Conservation (phyloP, 2,329 filamentous ascomycete species). For the Fusarium torulosum region DNA sequence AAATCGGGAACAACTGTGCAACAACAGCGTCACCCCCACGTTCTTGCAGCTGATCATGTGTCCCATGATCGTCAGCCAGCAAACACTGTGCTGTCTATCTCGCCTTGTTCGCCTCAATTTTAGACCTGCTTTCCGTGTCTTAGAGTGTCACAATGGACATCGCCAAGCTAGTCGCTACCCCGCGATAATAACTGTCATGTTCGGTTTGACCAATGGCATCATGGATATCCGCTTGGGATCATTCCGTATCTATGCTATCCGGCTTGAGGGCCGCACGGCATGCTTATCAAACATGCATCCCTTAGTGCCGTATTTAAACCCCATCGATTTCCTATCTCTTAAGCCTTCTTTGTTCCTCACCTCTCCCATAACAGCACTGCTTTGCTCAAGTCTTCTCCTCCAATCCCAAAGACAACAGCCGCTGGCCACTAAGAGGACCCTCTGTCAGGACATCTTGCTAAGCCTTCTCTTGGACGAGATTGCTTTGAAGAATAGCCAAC, state of each 20-base stretch:
- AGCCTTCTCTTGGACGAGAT: slow-evolving; percentile 34
- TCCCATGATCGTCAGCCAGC: slow-evolving; percentile 22
- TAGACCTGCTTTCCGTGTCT: slow-evolving; percentile 16
- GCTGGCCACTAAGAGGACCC: slow-evolving; percentile 41
- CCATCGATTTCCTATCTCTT: slow-evolving; percentile 20
- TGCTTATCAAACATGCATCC: slow-evolving; percentile 25
- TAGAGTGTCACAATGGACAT: slow-evolving; percentile 18
- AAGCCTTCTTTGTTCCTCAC: slow-evolving; percentile 17
- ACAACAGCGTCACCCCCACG: slow-evolving; percentile 33
- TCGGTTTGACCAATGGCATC: slow-evolving; percentile 25
- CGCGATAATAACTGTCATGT: slow-evolving; percentile 34
- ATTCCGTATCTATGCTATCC: slow-evolving; percentile 39
- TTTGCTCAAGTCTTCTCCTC: slow-evolving; percentile 24
- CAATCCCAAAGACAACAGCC: slow-evolving; percentile 33
- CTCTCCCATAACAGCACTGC: slow-evolving; percentile 8
- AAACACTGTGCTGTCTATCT: slow-evolving; percentile 37
- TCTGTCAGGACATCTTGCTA: slow-evolving; percentile 45
- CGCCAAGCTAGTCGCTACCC: slow-evolving; percentile 28
- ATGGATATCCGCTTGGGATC: slow-evolving; percentile 2
- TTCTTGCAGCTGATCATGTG: slow-evolving; percentile 36
- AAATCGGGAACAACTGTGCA: slow-evolving; percentile 17
- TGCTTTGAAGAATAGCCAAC: slow-evolving; percentile 46
- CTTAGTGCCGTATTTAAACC: slow-evolving; percentile 28
- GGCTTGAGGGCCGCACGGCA: slow-evolving; percentile 30
- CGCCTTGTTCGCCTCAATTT: slow-evolving; percentile 18